Conservation (phyloP, 352 stramenopile genomes). For the Pythium aristosporum region DNA sequence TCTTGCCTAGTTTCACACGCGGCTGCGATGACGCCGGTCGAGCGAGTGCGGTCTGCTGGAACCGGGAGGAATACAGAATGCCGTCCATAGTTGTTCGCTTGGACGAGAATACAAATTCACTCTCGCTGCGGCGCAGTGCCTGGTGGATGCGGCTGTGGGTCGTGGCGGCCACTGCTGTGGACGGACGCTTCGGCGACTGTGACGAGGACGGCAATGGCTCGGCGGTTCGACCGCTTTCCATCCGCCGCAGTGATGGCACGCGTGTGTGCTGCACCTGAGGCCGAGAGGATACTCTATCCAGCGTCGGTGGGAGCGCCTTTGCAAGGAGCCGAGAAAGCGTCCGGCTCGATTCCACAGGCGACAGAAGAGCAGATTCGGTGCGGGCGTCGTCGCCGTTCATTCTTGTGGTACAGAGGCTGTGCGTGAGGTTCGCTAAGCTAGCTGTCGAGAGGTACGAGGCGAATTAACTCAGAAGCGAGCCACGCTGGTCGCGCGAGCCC, state of each 20-base stretch:
- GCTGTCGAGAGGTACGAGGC: background rate
- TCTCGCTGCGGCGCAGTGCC: constrained; percentile 49
- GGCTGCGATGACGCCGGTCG: constrained; percentile 26
- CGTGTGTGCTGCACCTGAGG: constrained; percentile 1
- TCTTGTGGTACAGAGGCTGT: background rate
- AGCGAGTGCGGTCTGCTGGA: constrained; percentile 38
- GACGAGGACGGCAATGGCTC: background rate
- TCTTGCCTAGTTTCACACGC: background rate
- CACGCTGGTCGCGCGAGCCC: too few relatives aligned
- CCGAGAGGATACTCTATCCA: background rate
- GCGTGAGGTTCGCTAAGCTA: background rate
- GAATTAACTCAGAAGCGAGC: background rate
- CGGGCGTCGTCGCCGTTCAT: background rate
- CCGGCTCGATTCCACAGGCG: background rate
- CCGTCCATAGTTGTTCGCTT: constrained; percentile 48
- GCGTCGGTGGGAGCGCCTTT: background rate
- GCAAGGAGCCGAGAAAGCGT: background rate
- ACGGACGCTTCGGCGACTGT: constrained; percentile 25
- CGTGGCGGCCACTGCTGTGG: constrained; percentile 46
- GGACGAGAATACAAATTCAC: constrained; percentile 54
- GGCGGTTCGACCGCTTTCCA: background rate
- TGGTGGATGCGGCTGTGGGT: constrained; percentile 64
- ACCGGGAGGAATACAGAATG: constrained; percentile 56
- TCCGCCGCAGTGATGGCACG: constrained; percentile 10
- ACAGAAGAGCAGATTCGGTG: background rate